Evolutionary conservation across 129 eudicot genomes (phyloP), one percentile per base, ranked within the genome.

Genomic region (Flaveria bidentis): DNA sequence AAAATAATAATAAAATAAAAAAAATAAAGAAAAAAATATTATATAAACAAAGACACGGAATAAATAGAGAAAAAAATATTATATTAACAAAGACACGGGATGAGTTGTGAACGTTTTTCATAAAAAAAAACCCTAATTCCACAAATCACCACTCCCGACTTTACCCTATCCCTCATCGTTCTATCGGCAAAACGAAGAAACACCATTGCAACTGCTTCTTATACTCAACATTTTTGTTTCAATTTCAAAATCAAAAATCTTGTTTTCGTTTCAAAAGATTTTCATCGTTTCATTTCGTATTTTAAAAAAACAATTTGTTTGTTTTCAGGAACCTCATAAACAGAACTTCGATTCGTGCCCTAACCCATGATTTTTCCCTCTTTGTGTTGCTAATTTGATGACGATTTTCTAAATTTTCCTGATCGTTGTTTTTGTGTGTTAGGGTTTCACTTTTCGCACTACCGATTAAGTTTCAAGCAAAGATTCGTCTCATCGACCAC

Each of bases 391-490:
- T 77, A 73, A 76, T 66, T 77, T 84, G 62, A 73, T 68, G 49
- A 45, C 68, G 67, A 71, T 63, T 71, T 68, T 79, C 80, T 71
- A 75, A 46, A 58, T 71, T 58, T 39, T 75, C 68, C 83, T 85
- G 85, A 81, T 81, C 75, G 13, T 81, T 85, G 83, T 70, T 85
- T 81, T 81, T 81, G 83, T 81, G 85, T 85, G 75, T 65, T 85
- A 85, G 88, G 88, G 85, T 85, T 81, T 81, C 83, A 69, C 50
- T 47, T 74, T 66, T 69, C 61, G 74, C 80, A 75, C 47, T 64
- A 17, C 81, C 80, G 65, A 65, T 75, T 76, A 65, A 78, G 68
- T 80, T 28, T 78, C 72, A 69, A 50, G 25, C 2, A 33, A 55
- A 62, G 62, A 76, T 76, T 51, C 56, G 12, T 63, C 66, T 57